Evolutionary conservation across 1,284 basidiomycete genomes (phyloP).

Genomic region (Veloboletus limbatus): DNA sequence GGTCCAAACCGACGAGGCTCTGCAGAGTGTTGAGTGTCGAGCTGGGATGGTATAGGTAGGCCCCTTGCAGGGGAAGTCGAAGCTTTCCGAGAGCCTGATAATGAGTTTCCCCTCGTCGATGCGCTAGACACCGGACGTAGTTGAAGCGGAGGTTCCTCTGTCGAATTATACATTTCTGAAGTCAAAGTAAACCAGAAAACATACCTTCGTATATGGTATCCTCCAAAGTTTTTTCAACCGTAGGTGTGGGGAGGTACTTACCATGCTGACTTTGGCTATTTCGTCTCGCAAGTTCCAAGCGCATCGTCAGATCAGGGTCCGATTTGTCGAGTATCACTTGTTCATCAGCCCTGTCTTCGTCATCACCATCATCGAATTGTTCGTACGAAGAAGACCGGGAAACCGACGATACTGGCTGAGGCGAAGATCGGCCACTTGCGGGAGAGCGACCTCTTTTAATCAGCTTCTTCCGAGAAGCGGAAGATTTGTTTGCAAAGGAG

Average conservation of each 20-base stretch:
- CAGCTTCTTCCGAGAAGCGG: constrained; percentile 51
- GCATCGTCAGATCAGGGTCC: constrained; percentile 69
- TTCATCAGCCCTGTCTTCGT: constrained; percentile 43
- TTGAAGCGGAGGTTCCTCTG: constrained; percentile 60
- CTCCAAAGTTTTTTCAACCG: constrained; percentile 49
- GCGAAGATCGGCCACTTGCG: constrained; percentile 39
- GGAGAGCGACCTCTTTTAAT: constrained; percentile 58
- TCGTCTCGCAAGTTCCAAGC: constrained; percentile 72
- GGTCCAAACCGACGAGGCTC: constrained; percentile 68
- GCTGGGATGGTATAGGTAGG: constrained; percentile 22
- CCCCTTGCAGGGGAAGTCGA: constrained; percentile 30
- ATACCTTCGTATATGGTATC: constrained; percentile 75
- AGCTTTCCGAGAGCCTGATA: constrained; percentile 41
- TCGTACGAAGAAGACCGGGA: constrained; percentile 46
- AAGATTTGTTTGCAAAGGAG: constrained; percentile 44
- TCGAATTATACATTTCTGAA: constrained; percentile 4
- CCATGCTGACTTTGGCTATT: constrained; percentile 77
- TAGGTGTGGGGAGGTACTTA: constrained; percentile 38
- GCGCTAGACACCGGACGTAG: constrained; percentile 53
- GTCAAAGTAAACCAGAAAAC: constrained; percentile 6
- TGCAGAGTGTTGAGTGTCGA: constrained; percentile 39
- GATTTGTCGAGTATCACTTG: constrained; percentile 50
- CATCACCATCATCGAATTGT: constrained; percentile 39
- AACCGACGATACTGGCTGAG: constrained; percentile 32
- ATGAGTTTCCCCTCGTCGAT: constrained; percentile 41